Conservation (phyloP, 1,139 yeast species). For the Geotrichum macrosporum region DNA sequence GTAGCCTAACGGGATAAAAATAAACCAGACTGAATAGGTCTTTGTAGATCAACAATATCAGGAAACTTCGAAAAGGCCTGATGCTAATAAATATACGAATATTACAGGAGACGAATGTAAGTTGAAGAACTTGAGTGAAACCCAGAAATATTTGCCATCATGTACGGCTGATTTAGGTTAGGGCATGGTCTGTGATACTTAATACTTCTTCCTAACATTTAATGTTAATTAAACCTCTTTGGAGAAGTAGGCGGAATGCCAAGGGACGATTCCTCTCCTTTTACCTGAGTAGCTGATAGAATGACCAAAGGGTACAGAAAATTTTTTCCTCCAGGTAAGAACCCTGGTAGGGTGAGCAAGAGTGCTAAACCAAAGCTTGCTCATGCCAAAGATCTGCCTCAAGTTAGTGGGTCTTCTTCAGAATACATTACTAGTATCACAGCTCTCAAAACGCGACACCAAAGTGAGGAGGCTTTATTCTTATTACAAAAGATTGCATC, state of each 20-base stretch:
- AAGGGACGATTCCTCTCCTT: background rate
- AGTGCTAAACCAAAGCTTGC: background rate
- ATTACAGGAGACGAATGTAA: background rate
- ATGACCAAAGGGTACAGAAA: slow-evolving; percentile 12
- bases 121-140: background rate
- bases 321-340: slow-evolving; percentile 6
- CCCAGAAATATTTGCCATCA: background rate
- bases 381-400: slow-evolving; percentile 12
- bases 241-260: too few relatives aligned
- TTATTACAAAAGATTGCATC: slow-evolving; percentile 35
- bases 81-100: too few relatives aligned
- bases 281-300: background rate
- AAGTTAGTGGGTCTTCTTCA: slow-evolving; percentile 14
- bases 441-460: slow-evolving; percentile 12
- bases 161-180: background rate
- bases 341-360: slow-evolving; percentile 7
- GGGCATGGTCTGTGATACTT: background rate
- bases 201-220: background rate
- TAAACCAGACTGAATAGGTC: too few relatives aligned
- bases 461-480: slow-evolving; percentile 34
- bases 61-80: too few relatives aligned
- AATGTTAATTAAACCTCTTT: too few relatives aligned
- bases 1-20: too few relatives aligned
- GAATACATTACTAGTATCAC: slow-evolving; percentile 17
- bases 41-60: too few relatives aligned